Percentiles rank a stretch among this genome's conserved stretches.
phyloP scores from a whole-genome alignment of 495 filamentous ascomycete genomes.

The Melanomma pulvis-pyrius region DNA sequence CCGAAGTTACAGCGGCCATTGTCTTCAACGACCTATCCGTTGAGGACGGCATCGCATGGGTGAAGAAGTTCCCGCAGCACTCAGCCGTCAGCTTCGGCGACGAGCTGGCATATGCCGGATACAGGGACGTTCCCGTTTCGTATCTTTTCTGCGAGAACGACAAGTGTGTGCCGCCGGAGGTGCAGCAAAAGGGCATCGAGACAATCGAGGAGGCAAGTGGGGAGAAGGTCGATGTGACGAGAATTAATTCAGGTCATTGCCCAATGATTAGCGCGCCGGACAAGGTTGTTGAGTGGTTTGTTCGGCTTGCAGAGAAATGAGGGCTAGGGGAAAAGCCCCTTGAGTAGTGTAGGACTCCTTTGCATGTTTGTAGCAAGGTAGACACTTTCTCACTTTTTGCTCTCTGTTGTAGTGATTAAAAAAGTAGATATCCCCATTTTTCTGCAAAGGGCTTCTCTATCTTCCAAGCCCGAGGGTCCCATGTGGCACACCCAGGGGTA shows the following conservation, averaged over 20 bases:
- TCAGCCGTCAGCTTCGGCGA: not conserved
- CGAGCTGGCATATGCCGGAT: conserved; percentile 5
- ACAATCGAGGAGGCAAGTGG: conserved; percentile 4
- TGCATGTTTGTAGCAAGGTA: no score
- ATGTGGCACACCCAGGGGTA: conserved; percentile 19
- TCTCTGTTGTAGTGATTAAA: no score
- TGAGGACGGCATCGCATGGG: not conserved
- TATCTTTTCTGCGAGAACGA: conserved; percentile 14
- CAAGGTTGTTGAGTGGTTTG: conserved; percentile 7
- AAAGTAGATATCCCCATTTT: conserved; percentile 36
- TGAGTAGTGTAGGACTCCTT: no score
- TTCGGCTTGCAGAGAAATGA: not conserved
- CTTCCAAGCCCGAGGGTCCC: conserved; percentile 33
- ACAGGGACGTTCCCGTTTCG: conserved; percentile 1
- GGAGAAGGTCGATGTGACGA: conserved; percentile 6
- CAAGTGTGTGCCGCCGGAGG: not conserved
- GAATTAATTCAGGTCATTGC: not conserved
- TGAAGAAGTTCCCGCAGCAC: not conserved
- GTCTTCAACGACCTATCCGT: conserved; percentile 4
- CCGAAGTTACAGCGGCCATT: not conserved
- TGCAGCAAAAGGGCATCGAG: conserved; percentile 9
- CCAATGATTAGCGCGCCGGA: not conserved
- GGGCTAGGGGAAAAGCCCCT: not conserved
- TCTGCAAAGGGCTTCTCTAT: conserved; percentile 25
- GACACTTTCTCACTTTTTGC: no score